Base-by-base conservation (phyloP, 768 basidiomycete species). In the Suillus discolor region DNA sequence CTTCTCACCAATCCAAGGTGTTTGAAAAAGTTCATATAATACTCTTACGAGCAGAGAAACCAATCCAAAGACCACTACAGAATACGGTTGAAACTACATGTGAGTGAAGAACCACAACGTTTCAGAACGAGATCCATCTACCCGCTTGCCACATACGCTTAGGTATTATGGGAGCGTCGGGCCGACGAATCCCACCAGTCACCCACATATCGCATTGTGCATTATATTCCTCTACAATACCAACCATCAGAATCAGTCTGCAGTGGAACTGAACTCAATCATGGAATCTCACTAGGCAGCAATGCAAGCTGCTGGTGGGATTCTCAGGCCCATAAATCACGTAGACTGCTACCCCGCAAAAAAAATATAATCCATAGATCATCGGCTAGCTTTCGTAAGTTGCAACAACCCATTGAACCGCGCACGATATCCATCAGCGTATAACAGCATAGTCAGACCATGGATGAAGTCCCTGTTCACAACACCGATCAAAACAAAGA, bases 391-490 rank as follows among this genome's bases (percentile, higher is more conserved):
- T 62, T 79, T 77, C 57, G 80, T 67, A 62, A 85, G 72, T 55
- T 75, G 78, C 45, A 75, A 68, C 65, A 85, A 64, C 23, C 80
- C 74, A 36, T 81, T 73, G 69, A 83, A 79, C 60, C 81, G 76
- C 57, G 76, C 74, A 23, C 81, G 79, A 77, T 83, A 85, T 44
- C 70, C 75, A 65, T 86, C 83, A 11, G 79, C 85, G 62, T 86
- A 87, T 49, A 86, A 71, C 49, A 85, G 71, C 39, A 76, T 78
- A 60, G 84, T 72, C 49, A 86, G 74, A 16, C 85, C 85, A 59
- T 79, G 83, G 65, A 85, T 72, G 67, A 84, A 84, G 60, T 84
- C 82, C 84, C 84, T 86, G 65, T 31, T 64, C n/a, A 57, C 53
- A 66, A 41, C 36, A 41, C 45, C 16, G 9, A 20, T 57, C 25